These are phyloP conservation scores for Glycyrrhiza uralensis DNA, from an alignment of 306 rosid genomes.

Conservation along the genomic window DNA sequence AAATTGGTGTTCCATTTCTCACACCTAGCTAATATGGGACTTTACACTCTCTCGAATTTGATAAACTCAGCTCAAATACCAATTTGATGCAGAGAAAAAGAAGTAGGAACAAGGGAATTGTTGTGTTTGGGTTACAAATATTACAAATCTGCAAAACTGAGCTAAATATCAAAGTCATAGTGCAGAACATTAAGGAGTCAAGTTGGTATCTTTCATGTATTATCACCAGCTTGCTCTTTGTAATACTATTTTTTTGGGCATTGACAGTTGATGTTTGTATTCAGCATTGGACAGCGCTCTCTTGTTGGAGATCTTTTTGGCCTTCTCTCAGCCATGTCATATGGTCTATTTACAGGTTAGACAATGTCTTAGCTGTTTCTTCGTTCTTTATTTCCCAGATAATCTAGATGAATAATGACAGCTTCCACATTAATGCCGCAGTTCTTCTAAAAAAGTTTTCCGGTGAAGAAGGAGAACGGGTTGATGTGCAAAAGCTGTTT, in stretches of 20 bases:
- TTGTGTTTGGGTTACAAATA: background rate
- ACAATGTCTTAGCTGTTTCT: background rate
- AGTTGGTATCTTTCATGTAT: conserved; percentile 14
- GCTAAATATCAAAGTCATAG: too few relatives aligned
- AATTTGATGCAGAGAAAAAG: background rate
- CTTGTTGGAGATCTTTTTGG: conserved; percentile 86
- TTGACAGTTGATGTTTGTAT: conserved; percentile 53
- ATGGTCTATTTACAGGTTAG: conserved; percentile 89
- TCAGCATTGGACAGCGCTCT: conserved; percentile 77
- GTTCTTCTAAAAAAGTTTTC: conserved; percentile 84
- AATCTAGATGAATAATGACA: conserved; percentile 11
- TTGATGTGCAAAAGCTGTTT: conserved; percentile 91
- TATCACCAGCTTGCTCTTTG: conserved; percentile 33
- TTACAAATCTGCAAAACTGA: background rate
- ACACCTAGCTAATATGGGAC: background rate
- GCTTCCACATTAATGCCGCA: conserved; percentile 30
- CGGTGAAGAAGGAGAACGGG: conserved; percentile 90
- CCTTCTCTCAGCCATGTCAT: conserved; percentile 87
- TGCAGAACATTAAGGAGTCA: background rate
- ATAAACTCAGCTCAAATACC: background rate
- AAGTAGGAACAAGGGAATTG: background rate
- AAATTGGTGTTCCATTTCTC: background rate
- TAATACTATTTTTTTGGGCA: conserved; percentile 35
- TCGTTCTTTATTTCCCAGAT: background rate
- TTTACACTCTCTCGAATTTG: background rate